phyloP scores from a whole-genome alignment of 176 grass and related monocot species.

The Rhynchospora breviuscula region DNA sequence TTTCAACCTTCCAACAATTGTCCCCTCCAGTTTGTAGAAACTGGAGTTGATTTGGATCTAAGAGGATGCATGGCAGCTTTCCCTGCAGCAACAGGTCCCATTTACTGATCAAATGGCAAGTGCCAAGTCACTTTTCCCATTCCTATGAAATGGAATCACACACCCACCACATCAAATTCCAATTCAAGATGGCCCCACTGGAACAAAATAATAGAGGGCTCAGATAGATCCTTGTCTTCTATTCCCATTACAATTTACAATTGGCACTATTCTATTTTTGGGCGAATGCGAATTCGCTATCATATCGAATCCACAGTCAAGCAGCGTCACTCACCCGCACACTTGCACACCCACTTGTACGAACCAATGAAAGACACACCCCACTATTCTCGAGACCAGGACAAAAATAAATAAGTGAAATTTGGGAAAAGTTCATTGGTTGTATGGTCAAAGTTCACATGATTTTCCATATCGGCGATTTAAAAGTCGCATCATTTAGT shows the following conservation, averaged over 20 bases:
- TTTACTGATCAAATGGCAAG: neutral
- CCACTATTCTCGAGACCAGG: neutral
- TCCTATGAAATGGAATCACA: neutral
- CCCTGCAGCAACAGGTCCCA: neutral
- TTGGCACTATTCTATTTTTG: neutral
- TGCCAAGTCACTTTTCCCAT: neutral
- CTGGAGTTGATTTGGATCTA: neutral
- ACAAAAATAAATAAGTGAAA: neutral
- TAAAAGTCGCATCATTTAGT: neutral
- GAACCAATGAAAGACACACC: neutral
- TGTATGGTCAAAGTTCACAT: neutral
- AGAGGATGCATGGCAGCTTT: neutral
- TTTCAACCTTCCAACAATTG: neutral
- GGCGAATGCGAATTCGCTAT: neutral
- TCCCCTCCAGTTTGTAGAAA: neutral
- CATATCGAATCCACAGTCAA: neutral
- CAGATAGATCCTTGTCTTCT: neutral
- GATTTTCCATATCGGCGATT: neutral
- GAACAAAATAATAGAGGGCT: slow-evolving; percentile 6
- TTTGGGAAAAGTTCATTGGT: neutral
- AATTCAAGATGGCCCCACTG: neutral
- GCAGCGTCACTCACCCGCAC: neutral
- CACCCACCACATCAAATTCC: neutral
- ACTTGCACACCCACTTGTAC: neutral
- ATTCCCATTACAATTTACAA: neutral